Evolutionary conservation across 805 yeast genomes (phyloP).

Genomic region (Nakazawaea molendinolei): DNA sequence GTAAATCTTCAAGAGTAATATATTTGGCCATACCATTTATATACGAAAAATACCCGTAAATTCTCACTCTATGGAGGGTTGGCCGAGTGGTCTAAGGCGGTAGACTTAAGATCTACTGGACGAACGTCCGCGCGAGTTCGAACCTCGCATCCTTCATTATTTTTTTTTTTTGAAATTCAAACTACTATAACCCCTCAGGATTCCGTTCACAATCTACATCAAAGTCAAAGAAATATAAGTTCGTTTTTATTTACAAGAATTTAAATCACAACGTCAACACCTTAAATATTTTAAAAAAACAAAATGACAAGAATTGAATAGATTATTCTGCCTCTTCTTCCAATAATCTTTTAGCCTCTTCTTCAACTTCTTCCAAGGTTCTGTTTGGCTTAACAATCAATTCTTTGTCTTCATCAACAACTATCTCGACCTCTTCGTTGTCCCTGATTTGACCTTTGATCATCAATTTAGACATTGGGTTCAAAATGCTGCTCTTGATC

Average conservation of each 20-base stretch:
- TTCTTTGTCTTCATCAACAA: slow-evolving; percentile 31
- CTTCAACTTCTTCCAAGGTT: slow-evolving; percentile 9
- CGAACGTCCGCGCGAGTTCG: slow-evolving; percentile 30
- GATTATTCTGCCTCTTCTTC: too few species aligned
- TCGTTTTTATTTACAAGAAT: too few species aligned
- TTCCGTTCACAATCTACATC: too few species aligned
- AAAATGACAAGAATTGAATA: too few species aligned
- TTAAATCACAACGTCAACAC: too few species aligned
- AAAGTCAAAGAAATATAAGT: too few species aligned
- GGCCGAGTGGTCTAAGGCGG: slow-evolving; percentile 34
- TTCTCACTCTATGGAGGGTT: too few species aligned
- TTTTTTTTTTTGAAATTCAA: slow-evolving; percentile 14
- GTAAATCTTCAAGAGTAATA: too few species aligned
- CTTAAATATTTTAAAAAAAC: too few species aligned
- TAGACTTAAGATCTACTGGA: slow-evolving; percentile 30
- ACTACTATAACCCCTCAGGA: too few species aligned
- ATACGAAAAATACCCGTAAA: too few species aligned
- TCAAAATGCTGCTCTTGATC: slow-evolving; percentile 75
- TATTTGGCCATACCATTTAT: too few species aligned
- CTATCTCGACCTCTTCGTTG: slow-evolving; percentile 48
- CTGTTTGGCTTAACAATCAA: slow-evolving; percentile 10
- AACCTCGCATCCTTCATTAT: slow-evolving; percentile 30
- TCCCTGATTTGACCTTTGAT: slow-evolving; percentile 70
- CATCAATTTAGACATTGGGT: slow-evolving; percentile 78
- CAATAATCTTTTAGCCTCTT: slow-evolving; percentile 4